A percentile compares a stretch with the other conserved stretches of the same genome.
Evolutionary conservation across 2,329 filamentous ascomycete species (phyloP).

Genomic region (Triangularia setosa): DNA sequence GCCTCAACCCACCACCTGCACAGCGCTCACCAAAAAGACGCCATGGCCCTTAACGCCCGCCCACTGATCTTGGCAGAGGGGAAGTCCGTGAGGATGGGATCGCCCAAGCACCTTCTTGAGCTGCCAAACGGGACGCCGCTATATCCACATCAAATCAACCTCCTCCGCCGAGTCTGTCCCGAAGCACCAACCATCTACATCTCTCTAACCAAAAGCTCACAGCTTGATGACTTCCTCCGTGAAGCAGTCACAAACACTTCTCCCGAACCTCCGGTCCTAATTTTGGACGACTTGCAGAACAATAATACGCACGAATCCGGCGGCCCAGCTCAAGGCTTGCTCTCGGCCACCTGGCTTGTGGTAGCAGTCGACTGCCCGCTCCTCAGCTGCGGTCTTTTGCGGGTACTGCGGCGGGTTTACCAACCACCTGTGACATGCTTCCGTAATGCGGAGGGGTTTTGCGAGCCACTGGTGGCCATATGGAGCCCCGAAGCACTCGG

Average conservation of each 20-base stretch:
- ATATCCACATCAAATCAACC: constrained; percentile 24
- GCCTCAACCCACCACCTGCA: too few species aligned
- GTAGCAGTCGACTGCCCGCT: constrained; percentile 35
- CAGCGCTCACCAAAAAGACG: too few species aligned
- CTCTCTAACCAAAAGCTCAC: constrained; percentile 9
- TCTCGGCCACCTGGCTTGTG: constrained; percentile 34
- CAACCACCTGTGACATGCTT: constrained; percentile 34
- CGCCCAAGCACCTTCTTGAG: constrained; percentile 31
- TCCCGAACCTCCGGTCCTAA: not conserved
- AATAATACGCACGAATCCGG: not conserved
- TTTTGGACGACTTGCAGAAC: constrained; percentile 1
- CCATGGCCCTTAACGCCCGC: not conserved
- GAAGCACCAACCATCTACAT: constrained; percentile 7
- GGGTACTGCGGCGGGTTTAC: constrained; percentile 27
- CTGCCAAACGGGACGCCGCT: constrained; percentile 28
- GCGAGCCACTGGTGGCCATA: constrained; percentile 35
- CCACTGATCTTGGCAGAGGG: constrained; percentile 33
- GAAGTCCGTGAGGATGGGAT: constrained; percentile 31
- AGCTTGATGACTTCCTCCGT: constrained; percentile 7
- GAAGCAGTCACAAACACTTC: not conserved
- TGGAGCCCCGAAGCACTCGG: constrained; percentile 33
- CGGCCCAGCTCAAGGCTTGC: constrained; percentile 26
- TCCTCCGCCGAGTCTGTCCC: constrained; percentile 4
- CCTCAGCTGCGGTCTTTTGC: constrained; percentile 27
- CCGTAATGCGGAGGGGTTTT: constrained; percentile 27